Percentiles rank a stretch among this genome's conserved stretches.
phyloP scores from a whole-genome alignment of 2,329 filamentous ascomycete species.

The Sphaerulina musiva region DNA sequence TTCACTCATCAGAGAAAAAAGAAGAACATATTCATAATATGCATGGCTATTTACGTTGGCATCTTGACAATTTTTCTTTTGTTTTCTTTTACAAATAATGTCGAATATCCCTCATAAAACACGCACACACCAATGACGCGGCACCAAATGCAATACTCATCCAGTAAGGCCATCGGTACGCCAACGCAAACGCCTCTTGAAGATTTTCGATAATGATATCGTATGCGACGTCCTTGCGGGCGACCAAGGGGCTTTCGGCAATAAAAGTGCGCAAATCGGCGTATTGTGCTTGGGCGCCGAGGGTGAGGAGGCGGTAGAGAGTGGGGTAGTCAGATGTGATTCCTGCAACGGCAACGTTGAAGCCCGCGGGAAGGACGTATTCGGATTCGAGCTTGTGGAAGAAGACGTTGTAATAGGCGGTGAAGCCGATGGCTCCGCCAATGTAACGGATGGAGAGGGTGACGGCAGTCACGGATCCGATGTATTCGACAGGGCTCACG shows the following conservation, averaged over 20 bases:
- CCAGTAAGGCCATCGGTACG: conserved; percentile 31
- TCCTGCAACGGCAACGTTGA: conserved; percentile 16
- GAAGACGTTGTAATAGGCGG: conserved; percentile 49
- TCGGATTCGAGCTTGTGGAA: conserved; percentile 33
- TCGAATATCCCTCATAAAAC: conserved; percentile 31
- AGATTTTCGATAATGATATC: conserved; percentile 23
- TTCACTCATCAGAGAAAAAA: too few relatives aligned
- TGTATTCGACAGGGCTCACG: conserved; percentile 61
- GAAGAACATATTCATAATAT: too few relatives aligned
- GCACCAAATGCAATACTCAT: conserved; percentile 32
- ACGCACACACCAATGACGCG: conserved; percentile 26
- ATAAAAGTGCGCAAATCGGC: conserved; percentile 15
- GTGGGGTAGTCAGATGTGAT: conserved; percentile 15
- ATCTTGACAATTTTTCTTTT: too few relatives aligned
- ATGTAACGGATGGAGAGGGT: conserved; percentile 63
- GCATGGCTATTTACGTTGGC: too few relatives aligned
- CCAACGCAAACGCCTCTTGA: conserved; percentile 26
- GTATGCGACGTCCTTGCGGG: conserved; percentile 22
- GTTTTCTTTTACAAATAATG: conserved; percentile 25
- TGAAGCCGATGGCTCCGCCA: conserved; percentile 53
- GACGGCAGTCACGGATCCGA: conserved; percentile 61
- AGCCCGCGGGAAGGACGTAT: conserved; percentile 17
- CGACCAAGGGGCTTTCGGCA: conserved; percentile 12
- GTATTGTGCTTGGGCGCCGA: conserved; percentile 22
- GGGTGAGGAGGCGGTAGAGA: conserved; percentile 19